Evolutionary conservation across 2,329 filamentous ascomycete genomes (phyloP), one percentile per base, ranked within the genome.

Genomic region (Chaetomium olivaceum): DNA sequence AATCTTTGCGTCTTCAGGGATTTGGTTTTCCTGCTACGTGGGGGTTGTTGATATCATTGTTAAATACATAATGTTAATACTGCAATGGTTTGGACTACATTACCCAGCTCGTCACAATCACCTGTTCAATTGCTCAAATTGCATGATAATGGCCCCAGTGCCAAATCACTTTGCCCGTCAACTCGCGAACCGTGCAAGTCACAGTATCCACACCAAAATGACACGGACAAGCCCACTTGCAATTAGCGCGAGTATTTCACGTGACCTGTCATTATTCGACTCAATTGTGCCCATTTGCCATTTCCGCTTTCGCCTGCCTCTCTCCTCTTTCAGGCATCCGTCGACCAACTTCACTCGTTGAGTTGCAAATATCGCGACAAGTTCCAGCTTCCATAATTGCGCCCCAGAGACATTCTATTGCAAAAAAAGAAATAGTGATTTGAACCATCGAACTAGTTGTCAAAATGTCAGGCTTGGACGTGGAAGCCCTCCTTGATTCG

Each of bases 401-500:
- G 16, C 33, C 4, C 19, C 25, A 33, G 33, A 23, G 6, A 27
- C 9, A 48, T 43, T 48, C 25, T 9, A 55, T n/a, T 7, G 11
- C 19, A 25, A 31, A 50, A 54, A 48, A 61, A 31, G 51, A 36
- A 50, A 56, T 14, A 54, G 2, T 21, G 36, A 33, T 25, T 23
- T 8, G 46, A 61, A 46, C 57, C 43, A 36, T 51, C 25, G 55
- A 57, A 29, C 60, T 25, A 51, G 39, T 25, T 39, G 25, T 52
- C 43, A 74, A 68, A 64, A 90, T 90, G 88, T 88, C 88, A 76
- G 84, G 84, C 77, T 81, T 89, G 72, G 92, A 96, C 76, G 92
- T 97, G 73, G 93, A 97, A 83, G 92, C 92, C 71, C 86, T 97
- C 70, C 88, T 97, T 72, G 93, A 97, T 79, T 91, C 91, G 60